Evolutionary conservation across 2,329 filamentous ascomycete species (phyloP).

Genomic region (Dactylellina parvicollis): DNA sequence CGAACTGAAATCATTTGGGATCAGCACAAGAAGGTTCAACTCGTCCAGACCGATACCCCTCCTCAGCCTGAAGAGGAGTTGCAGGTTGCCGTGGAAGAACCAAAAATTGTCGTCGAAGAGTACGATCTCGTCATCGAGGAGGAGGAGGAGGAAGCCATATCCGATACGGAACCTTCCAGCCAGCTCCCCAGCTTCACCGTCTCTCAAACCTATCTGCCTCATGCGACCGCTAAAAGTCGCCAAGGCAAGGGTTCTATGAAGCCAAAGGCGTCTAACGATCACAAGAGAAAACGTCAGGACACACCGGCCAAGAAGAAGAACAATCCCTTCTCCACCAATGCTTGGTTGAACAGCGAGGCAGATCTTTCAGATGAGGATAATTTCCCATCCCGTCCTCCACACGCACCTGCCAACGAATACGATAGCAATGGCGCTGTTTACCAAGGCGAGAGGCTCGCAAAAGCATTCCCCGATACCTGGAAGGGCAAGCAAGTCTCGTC

Average conservation of each 20-base stretch:
- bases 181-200: conserved; percentile 11
- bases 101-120: conserved; percentile 11
- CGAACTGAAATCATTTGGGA: conserved; percentile 36
- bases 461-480: conserved; percentile 5
- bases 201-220: conserved; percentile 23
- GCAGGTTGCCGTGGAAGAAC: background rate
- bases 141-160: background rate
- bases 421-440: background rate
- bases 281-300: conserved; percentile 2
- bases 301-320: background rate
- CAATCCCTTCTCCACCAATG: conserved; percentile 3
- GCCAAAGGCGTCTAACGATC: background rate
- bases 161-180: background rate
- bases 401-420: background rate
- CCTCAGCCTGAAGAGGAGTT: background rate
- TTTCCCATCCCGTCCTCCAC: conserved; percentile 27
- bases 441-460: conserved; percentile 25
- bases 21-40: conserved; percentile 21
- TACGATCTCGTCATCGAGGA: conserved; percentile 17
- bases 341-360: conserved; percentile 25
- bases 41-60: conserved; percentile 20
- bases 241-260: background rate
- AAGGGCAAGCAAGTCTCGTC: background rate
- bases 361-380: conserved; percentile 49
- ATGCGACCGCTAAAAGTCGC: conserved; percentile 5